phyloP scores from a whole-genome alignment of 2,329 filamentous ascomycete genomes.

The Cytospora mali region DNA sequence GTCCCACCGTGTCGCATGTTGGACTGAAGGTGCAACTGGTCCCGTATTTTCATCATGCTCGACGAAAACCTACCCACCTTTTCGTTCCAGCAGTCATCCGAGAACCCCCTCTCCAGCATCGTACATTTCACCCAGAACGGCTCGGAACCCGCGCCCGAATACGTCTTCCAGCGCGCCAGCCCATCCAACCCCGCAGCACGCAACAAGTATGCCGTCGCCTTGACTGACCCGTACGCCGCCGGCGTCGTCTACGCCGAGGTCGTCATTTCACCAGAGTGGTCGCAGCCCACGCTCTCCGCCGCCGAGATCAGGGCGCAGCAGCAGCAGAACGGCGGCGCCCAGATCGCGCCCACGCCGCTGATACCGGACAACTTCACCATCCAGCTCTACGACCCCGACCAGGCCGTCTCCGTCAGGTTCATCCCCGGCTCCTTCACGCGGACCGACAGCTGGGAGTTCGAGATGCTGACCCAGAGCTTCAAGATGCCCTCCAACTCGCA shows the following conservation, averaged over 20 bases:
- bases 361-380: conserved; percentile 80
- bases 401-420: conserved; percentile 71
- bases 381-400: conserved; percentile 92
- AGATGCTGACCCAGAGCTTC: conserved; percentile 86
- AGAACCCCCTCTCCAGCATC: conserved; percentile 58
- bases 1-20: background rate
- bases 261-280: conserved; percentile 81
- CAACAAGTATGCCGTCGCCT: conserved; percentile 84
- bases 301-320: conserved; percentile 72
- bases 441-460: conserved; percentile 85
- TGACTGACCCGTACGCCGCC: conserved; percentile 79
- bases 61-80: conserved; percentile 91
- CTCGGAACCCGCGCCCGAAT: conserved; percentile 76
- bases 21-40: background rate
- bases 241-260: conserved; percentile 89
- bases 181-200: conserved; percentile 67
- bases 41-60: conserved; percentile 62
- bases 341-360: conserved; percentile 67
- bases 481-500: conserved; percentile 75
- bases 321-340: conserved; percentile 36
- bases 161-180: conserved; percentile 77
- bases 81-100: conserved; percentile 54
- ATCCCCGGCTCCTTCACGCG: conserved; percentile 79
- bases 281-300: conserved; percentile 76
- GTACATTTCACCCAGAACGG: conserved; percentile 71